phyloP scores from a whole-genome alignment of 306 rosid genomes.

The Potentilla sterilis region DNA sequence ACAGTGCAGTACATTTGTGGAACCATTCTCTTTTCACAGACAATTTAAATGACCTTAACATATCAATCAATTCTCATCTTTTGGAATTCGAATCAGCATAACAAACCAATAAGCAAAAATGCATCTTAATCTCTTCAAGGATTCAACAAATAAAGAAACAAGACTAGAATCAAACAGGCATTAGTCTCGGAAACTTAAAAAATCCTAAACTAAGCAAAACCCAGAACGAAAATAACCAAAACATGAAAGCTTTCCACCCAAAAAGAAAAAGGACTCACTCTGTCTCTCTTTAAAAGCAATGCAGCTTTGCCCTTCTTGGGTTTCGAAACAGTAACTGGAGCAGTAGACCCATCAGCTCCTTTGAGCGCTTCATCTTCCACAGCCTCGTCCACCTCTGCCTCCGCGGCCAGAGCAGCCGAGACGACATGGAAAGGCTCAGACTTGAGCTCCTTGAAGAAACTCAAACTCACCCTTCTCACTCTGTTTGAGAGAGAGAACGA shows the following conservation, averaged over 20 bases:
- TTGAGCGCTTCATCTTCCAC: conserved; percentile 41
- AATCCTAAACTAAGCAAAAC: conserved; percentile 21
- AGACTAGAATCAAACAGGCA: neutral
- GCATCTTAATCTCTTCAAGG: neutral
- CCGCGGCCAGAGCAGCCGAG: conserved; percentile 55
- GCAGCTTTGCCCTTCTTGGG: conserved; percentile 94
- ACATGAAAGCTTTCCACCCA: neutral
- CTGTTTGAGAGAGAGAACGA: conserved; percentile 30
- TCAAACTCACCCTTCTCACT: conserved; percentile 26
- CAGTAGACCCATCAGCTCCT: conserved; percentile 23
- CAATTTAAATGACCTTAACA: no score
- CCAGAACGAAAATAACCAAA: conserved; percentile 1
- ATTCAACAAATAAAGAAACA: neutral
- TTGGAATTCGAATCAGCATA: neutral
- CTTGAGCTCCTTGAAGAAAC: conserved; percentile 24
- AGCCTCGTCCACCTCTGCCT: conserved; percentile 48
- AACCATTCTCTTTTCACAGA: neutral
- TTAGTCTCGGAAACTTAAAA: neutral
- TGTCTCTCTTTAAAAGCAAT: conserved; percentile 80
- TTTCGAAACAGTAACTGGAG: conserved; percentile 33
- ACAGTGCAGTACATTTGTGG: neutral
- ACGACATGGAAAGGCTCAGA: conserved; percentile 30
- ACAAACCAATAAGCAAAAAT: neutral
- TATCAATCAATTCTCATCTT: neutral
- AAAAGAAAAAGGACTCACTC: conserved; percentile 43